Percentiles rank a stretch among this genome's conserved stretches.
Evolutionary conservation across 306 rosid genomes (phyloP).

Genomic region (Carpinus fangiana): DNA sequence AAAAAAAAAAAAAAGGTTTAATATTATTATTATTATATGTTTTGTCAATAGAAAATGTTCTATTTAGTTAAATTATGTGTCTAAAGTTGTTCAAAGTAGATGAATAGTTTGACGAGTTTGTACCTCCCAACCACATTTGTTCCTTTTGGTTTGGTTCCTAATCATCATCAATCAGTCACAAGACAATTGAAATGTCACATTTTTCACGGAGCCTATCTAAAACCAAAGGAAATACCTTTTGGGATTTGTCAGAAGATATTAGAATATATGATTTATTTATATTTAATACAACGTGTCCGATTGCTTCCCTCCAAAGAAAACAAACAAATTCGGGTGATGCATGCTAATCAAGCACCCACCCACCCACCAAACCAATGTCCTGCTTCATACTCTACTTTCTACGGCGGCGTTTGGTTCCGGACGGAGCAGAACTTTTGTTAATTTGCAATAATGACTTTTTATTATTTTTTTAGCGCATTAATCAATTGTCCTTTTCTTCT

Average conservation of each 20-base stretch:
- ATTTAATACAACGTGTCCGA: not conserved
- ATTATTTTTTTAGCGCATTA: not conserved
- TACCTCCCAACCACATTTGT: constrained; percentile 26
- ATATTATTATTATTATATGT: too few relatives aligned
- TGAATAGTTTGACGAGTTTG: constrained; percentile 24
- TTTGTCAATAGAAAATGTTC: too few relatives aligned
- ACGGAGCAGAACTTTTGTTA: not conserved
- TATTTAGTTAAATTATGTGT: constrained; percentile 22
- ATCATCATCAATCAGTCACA: not conserved
- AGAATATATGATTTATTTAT: too few relatives aligned
- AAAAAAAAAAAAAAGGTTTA: too few relatives aligned
- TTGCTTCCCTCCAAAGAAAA: constrained; percentile 46
- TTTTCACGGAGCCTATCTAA: not conserved
- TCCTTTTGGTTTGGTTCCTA: constrained; percentile 3
- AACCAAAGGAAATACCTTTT: not conserved
- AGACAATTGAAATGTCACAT: not conserved
- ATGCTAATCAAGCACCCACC: constrained; percentile 32
- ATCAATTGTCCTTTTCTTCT: too few relatives aligned
- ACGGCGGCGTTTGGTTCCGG: constrained; percentile 13
- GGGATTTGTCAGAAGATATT: too few relatives aligned
- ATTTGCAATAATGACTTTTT: not conserved
- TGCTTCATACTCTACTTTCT: constrained; percentile 32
- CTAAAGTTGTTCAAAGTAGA: constrained; percentile 2
- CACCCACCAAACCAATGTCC: constrained; percentile 42
- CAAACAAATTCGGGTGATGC: constrained; percentile 14